Base-by-base conservation (phyloP, 345 rosid genomes). In the Pseudoturritis turrita region DNA sequence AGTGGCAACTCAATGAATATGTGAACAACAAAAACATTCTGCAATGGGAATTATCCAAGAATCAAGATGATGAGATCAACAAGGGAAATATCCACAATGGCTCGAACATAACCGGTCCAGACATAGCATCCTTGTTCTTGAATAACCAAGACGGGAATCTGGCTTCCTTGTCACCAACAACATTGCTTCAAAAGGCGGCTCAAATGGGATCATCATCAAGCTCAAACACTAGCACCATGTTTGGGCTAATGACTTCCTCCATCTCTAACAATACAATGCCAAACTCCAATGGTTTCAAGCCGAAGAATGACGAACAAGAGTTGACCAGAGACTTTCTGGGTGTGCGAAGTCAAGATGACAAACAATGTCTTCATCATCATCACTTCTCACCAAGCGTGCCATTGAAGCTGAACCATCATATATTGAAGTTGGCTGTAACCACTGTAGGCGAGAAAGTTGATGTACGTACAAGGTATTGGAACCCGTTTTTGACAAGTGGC, bases 161-260 rank as follows among this genome's bases (percentile, higher is more conserved):
- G 49, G 31, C 72, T 18, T 62, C 80, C 18, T 78, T 82, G 83
- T 84, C 96, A 26, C 90, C 90, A 15, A 89, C 96, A 17, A 88
- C 90, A 11, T 81, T 89, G 47, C 63, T 89, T 49, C 96, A 89
- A 58, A 89, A 80, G 77, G 96, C 87, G 22, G 90, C 88, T 4
- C 90, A 89, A 56, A 79, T 84, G 84, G 96, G 92, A 13, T 86
- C 89, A 7, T 80, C 83, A 82, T 61, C 56, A 8, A 36, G 21
- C 19, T 41, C 40, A 12, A 52, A 59, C 4, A 25, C 19, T 28
- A 51, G 33, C 14, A 28, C 50, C n/a, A 17, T 21, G 9, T 61
- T 68, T 18, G 81, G 78, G 55, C 36, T 70, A 37, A 57, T 74
- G 73, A 64, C 63, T 51, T 57, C 78, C 15, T n/a, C 78, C 14